A percentile compares a stretch with the other conserved stretches of the same genome.
phyloP scores from a whole-genome alignment of 495 filamentous ascomycete genomes.

The Talaromyces borbonicus region DNA sequence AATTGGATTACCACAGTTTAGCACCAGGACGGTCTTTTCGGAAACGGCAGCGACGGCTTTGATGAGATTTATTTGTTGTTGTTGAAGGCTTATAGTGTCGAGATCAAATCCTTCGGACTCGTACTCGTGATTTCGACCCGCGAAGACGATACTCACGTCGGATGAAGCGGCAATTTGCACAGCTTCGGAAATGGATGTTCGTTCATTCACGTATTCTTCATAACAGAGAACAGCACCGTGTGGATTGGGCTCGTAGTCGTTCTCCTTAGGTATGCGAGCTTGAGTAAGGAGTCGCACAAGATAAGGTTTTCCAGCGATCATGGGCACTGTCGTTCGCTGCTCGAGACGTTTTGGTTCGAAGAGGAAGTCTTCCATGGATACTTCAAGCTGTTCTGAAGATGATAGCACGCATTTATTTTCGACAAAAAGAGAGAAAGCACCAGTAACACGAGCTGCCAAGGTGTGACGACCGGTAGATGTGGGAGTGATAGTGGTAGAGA shows the following conservation, averaged over 20 bases:
- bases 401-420: background rate
- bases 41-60: slow-evolving; percentile 24
- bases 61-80: slow-evolving; percentile 22
- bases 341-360: slow-evolving; percentile 1
- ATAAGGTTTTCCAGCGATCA: slow-evolving; percentile 39
- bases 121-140: slow-evolving; percentile 60
- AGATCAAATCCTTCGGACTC: background rate
- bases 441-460: background rate
- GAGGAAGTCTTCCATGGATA: background rate
- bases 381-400: background rate
- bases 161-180: slow-evolving; percentile 46
- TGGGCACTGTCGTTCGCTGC: slow-evolving; percentile 49
- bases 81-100: slow-evolving; percentile 13
- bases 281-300: slow-evolving; percentile 16
- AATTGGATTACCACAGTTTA: slow-evolving; percentile 33
- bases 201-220: slow-evolving; percentile 32
- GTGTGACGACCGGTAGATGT: background rate
- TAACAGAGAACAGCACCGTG: slow-evolving; percentile 17
- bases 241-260: slow-evolving; percentile 64
- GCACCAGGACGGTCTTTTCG: slow-evolving; percentile 31
- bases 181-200: slow-evolving; percentile 55
- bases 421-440: background rate
- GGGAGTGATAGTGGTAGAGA: background rate
- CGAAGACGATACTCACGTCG: slow-evolving; percentile 61
- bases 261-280: slow-evolving; percentile 58